These are phyloP conservation scores for Yamadazyma pseudoaaseri DNA, from an alignment of 1,139 yeast species.

Conservation along the genomic window DNA sequence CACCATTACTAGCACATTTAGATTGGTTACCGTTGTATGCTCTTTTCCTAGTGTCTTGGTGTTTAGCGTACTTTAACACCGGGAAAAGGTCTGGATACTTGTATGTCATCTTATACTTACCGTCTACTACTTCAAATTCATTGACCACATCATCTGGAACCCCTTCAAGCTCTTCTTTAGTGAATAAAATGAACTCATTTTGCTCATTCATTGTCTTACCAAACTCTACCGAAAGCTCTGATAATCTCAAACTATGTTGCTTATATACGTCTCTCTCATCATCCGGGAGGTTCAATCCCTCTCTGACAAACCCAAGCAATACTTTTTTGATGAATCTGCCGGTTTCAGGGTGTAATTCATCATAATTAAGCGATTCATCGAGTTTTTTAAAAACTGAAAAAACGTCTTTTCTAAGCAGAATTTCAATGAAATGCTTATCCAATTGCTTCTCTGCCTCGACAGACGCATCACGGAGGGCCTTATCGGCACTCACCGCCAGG, in stretches of 20 bases:
- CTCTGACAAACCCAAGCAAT: conserved; percentile 55
- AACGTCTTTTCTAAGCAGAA: conserved; percentile 66
- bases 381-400: conserved; percentile 57
- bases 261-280: conserved; percentile 57
- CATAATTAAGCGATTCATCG: conserved; percentile 29
- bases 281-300: conserved; percentile 62
- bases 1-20: conserved; percentile 62
- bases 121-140: conserved; percentile 52
- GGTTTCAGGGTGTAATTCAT: conserved; percentile 51
- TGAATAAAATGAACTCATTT: conserved; percentile 55
- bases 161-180: conserved; percentile 67
- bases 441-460: conserved; percentile 58
- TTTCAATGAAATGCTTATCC: conserved; percentile 59
- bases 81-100: conserved; percentile 81
- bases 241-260: conserved; percentile 56
- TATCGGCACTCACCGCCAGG: conserved; percentile 65
- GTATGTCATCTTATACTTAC: conserved; percentile 65
- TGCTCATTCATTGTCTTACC: conserved; percentile 72
- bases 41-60: conserved; percentile 60
- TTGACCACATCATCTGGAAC: conserved; percentile 63
- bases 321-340: conserved; percentile 56
- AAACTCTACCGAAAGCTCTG: conserved; percentile 57
- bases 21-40: conserved; percentile 68
- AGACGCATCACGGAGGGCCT: conserved; percentile 68
- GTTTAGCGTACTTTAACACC: conserved; percentile 66